Evolutionary conservation across 2,329 filamentous ascomycete genomes (phyloP), one percentile per base, ranked within the genome.

Genomic region (Rhytidhysteron rufulum): DNA sequence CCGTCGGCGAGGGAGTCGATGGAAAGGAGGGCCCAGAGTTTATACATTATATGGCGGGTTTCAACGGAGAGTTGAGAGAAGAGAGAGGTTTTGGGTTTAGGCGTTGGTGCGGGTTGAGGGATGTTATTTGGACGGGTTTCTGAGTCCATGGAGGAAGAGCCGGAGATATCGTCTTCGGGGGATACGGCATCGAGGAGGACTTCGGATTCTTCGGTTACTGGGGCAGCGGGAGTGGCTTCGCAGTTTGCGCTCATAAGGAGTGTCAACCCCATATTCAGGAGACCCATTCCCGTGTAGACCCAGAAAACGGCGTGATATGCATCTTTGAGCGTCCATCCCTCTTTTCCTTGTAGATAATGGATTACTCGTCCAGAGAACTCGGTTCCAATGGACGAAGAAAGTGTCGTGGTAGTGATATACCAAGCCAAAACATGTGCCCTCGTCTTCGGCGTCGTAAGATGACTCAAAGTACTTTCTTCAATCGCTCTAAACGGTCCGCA

Each of bases 1-100:
- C 81, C 80, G 49, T 84, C 80, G 11, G 81, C 79, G 8, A 84
- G 67, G 2, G 79, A 80, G 60, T 85, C 82, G 18, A 85, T 67
- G 17, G 75, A 73, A 8, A 86, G 70, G 6, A 85, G 71, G 43
- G 82, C 74, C 79, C 81, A 85, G 3, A 85, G 66, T 37, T 78
- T 78, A 58, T 77, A 78, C 74, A 85, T 82, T 52, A 79, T 71
- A 2, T 67, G 70, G 10, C 75, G 70, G 0, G 81, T 83, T 11
- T 74, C 63, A 1, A 63, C 57, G 0, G 81, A 84, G 37, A 85
- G 82, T 44, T 78, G 61, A 25, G 54, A 54, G 30, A 85, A 63
- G 40, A 58, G 61, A 24, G 50, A 50, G 36, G 70, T 48, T 60
- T 63, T 39, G 31, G 41, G 41, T 9, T 22, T 3, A 13, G 13